Evolutionary conservation across 2,329 filamentous ascomycete species (phyloP).

Genomic region (Neopestalotiopsis sp.): DNA sequence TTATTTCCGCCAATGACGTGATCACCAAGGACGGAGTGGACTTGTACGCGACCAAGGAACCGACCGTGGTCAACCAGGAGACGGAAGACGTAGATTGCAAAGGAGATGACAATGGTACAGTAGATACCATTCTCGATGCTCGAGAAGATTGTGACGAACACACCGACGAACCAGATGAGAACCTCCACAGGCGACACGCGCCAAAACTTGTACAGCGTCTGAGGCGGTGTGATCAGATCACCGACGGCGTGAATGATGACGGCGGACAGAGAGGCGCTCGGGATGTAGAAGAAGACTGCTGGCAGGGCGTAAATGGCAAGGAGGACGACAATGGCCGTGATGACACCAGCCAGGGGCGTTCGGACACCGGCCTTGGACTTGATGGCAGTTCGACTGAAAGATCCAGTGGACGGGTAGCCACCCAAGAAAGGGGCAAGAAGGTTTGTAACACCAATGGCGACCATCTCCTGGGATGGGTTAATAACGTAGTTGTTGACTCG

Average conservation of each 20-base stretch:
- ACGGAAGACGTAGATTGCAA: slow-evolving; percentile 80
- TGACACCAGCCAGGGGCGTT: slow-evolving; percentile 87
- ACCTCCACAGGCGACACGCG: slow-evolving; percentile 88
- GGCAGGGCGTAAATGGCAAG: slow-evolving; percentile 89
- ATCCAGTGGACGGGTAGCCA: slow-evolving; percentile 90
- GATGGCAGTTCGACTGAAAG: slow-evolving; percentile 95
- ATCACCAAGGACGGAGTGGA: slow-evolving; percentile 84
- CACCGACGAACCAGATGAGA: slow-evolving; percentile 90
- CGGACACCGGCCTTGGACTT: slow-evolving; percentile 96
- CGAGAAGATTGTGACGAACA: slow-evolving; percentile 86
- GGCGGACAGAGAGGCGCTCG: slow-evolving; percentile 77
- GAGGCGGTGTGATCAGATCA: slow-evolving; percentile 88
- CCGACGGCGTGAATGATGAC: slow-evolving; percentile 97
- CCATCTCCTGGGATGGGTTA: slow-evolving; percentile 92
- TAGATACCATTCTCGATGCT: slow-evolving; percentile 94
- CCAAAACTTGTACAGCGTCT: slow-evolving; percentile 96
- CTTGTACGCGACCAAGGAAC: slow-evolving; percentile 82
- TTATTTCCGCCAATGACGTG: slow-evolving; percentile 69
- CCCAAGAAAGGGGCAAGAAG: slow-evolving; percentile 90
- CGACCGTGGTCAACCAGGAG: slow-evolving; percentile 81
- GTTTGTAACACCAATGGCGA: slow-evolving; percentile 91
- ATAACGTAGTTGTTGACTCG: slow-evolving; percentile 96
- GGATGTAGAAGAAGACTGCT: slow-evolving; percentile 92
- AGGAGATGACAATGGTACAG: slow-evolving; percentile 77
- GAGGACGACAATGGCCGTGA: slow-evolving; percentile 85